Evolutionary conservation across 345 rosid species (phyloP).

Genomic region (Erucastrum elatum): DNA sequence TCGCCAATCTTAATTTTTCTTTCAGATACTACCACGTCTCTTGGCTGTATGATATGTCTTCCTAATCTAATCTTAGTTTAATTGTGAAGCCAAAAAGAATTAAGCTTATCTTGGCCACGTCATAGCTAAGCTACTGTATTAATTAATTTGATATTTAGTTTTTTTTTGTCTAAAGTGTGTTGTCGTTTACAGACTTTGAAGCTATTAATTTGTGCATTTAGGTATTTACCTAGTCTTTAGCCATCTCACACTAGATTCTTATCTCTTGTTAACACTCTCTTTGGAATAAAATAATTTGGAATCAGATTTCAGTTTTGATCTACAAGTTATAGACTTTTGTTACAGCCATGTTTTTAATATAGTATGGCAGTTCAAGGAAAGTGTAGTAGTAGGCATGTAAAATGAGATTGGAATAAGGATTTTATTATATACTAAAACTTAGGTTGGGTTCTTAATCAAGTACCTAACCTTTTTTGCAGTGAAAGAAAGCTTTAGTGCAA

Average conservation of each 20-base stretch:
- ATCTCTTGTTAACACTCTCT: neutral
- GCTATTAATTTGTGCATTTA: neutral
- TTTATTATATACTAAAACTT: slow-evolving; percentile 18
- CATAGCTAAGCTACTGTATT: neutral
- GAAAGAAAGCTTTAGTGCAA: slow-evolving; percentile 41
- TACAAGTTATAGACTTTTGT: neutral
- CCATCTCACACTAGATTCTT: neutral
- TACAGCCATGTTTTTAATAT: neutral
- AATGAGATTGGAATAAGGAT: neutral
- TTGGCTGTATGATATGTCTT: slow-evolving; percentile 14
- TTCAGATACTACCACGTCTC: slow-evolving; percentile 16
- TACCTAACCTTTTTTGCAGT: slow-evolving; percentile 31
- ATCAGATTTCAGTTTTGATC: neutral
- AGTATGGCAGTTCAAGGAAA: slow-evolving; percentile 7
- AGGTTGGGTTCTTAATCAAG: slow-evolving; percentile 35
- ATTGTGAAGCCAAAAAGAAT: slow-evolving; percentile 30
- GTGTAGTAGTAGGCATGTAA: slow-evolving; percentile 13
- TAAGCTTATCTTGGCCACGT: slow-evolving; percentile 37
- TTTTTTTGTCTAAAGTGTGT: slow-evolving; percentile 32
- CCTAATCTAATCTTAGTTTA: slow-evolving; percentile 4
- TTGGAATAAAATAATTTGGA: neutral
- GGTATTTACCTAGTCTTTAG: neutral
- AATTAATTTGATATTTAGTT: slow-evolving; percentile 8
- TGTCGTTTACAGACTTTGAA: slow-evolving; percentile 24
- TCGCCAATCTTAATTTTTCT: slow-evolving; percentile 17